Conservation (phyloP, 805 yeast genomes). For the Yamadazyma philogaea region DNA sequence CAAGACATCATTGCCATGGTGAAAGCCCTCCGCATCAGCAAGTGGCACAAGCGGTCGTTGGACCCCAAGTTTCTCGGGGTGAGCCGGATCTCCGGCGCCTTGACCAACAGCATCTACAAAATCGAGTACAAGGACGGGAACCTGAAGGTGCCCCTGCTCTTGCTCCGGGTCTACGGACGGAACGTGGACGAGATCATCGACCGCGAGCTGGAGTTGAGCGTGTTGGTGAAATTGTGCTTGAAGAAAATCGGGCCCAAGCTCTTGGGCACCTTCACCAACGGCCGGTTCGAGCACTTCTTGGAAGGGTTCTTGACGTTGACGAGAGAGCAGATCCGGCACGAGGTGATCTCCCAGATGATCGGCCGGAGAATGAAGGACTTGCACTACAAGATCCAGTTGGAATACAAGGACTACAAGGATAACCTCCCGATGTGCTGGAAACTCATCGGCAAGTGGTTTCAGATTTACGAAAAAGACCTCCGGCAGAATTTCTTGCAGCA, state of each 20-base stretch:
- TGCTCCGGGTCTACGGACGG: conserved; percentile 84
- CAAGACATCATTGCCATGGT: conserved; percentile 70
- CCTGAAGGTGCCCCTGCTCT: conserved; percentile 52
- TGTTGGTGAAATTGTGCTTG: conserved; percentile 67
- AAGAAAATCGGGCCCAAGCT: conserved; percentile 85
- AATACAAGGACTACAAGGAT: conserved; percentile 47
- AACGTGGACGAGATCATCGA: conserved; percentile 85
- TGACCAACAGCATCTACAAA: conserved; percentile 85
- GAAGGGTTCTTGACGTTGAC: conserved; percentile 78
- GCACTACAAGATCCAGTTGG: conserved; percentile 73
- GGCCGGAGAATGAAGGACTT: conserved; percentile 96
- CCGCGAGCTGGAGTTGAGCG: conserved; percentile 72
- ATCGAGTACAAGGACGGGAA: conserved; percentile 51
- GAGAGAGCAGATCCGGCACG: conserved; percentile 68
- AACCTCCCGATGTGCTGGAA: conserved; percentile 70
- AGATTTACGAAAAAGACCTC: conserved; percentile 44
- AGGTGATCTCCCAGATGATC: conserved; percentile 74
- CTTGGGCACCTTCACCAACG: conserved; percentile 86
- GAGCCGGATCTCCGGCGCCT: conserved; percentile 81
- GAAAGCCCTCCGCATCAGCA: conserved; percentile 62
- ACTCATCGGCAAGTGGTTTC: conserved; percentile 69
- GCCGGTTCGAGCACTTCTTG: conserved; percentile 90
- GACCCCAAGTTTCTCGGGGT: conserved; percentile 45
- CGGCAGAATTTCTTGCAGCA: conserved; percentile 25
- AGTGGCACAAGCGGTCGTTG: conserved; percentile 67